Conservation (phyloP, 257 asterid species). For the Rauvolfia tetraphylla region DNA sequence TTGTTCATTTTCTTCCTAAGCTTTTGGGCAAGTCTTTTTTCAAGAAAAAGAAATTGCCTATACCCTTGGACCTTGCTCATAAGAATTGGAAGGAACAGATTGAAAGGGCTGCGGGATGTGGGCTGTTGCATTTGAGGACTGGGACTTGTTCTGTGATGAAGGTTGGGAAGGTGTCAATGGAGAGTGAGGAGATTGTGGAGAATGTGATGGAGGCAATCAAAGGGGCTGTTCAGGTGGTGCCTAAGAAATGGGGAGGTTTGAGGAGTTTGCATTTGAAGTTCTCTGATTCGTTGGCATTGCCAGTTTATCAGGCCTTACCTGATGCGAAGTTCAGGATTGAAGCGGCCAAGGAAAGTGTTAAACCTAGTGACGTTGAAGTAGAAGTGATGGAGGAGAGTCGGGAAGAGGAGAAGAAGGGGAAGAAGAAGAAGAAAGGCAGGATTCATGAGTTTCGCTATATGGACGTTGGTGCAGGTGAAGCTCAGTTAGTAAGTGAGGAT, state of each 20-base stretch:
- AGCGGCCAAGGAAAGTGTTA: slow-evolving; percentile 34
- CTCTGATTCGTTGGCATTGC: slow-evolving; percentile 67
- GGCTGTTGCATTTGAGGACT: slow-evolving; percentile 51
- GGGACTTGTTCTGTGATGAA: slow-evolving; percentile 88
- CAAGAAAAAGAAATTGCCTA: slow-evolving; percentile 82
- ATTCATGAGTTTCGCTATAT: slow-evolving; percentile 74
- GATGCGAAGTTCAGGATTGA: slow-evolving; percentile 68
- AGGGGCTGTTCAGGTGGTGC: slow-evolving; percentile 51
- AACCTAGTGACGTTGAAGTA: slow-evolving; percentile 20
- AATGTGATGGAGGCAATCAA: slow-evolving; percentile 50
- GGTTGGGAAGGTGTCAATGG: slow-evolving; percentile 70
- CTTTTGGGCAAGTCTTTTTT: slow-evolving; percentile 71
- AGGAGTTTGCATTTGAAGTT: slow-evolving; percentile 87
- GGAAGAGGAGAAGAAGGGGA: slow-evolving; percentile 23
- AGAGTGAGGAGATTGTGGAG: slow-evolving; percentile 54
- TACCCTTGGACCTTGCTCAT: slow-evolving; percentile 63
- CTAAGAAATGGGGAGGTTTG: slow-evolving; percentile 78
- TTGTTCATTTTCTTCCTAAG: slow-evolving; percentile 81
- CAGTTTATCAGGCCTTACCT: slow-evolving; percentile 79
- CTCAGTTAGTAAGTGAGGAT: slow-evolving; percentile 36
- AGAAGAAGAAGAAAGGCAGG: slow-evolving; percentile 65
- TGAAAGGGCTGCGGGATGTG: slow-evolving; percentile 63
- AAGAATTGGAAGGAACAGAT: slow-evolving; percentile 63
- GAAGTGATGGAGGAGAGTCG: slow-evolving; percentile 35
- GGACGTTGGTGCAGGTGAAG: slow-evolving; percentile 53